Percentiles rank a stretch among this genome's conserved stretches.
phyloP scores from a whole-genome alignment of 2,329 filamentous ascomycete species.

The Zopfia rhizophila region DNA sequence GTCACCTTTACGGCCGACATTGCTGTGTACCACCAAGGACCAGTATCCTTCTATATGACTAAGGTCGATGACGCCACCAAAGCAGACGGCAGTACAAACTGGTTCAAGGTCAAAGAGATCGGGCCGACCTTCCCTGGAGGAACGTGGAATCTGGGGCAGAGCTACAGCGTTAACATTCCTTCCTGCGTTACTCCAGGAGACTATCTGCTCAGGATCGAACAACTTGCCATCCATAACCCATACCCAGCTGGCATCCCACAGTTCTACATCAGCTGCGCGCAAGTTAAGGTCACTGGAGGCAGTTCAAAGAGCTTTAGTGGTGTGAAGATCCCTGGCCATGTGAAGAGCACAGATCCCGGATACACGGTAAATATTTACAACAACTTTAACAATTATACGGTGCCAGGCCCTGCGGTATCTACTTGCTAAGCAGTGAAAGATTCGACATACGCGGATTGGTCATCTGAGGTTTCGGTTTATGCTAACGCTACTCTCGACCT shows the following conservation, averaged over 20 bases:
- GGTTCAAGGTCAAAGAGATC: conserved; percentile 40
- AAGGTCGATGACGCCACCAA: conserved; percentile 26
- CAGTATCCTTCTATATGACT: conserved; percentile 32
- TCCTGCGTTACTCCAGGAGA: conserved; percentile 32
- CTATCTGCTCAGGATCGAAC: conserved; percentile 34
- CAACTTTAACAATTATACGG: conserved; percentile 32
- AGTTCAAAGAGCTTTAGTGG: conserved; percentile 21
- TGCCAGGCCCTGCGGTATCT: conserved; percentile 24
- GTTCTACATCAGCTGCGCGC: conserved; percentile 35
- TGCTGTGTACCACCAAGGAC: conserved; percentile 35
- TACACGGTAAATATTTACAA: conserved; percentile 36
- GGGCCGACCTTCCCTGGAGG: conserved; percentile 29
- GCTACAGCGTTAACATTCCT: conserved; percentile 32
- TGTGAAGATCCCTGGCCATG: conserved; percentile 30
- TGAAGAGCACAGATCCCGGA: conserved; percentile 29
- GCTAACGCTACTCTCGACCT: too few species aligned
- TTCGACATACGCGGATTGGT: too few species aligned
- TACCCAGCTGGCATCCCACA: conserved; percentile 23
- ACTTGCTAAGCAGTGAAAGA: conserved; percentile 18
- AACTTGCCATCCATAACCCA: conserved; percentile 34
- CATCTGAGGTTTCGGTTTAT: too few species aligned
- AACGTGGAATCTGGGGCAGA: conserved; percentile 16
- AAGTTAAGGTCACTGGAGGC: conserved; percentile 31
- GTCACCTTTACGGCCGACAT: conserved; percentile 27
- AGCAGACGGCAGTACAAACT: conserved; percentile 31